Percentiles rank a stretch among this genome's conserved stretches.
These are phyloP conservation scores for Patellifolia procumbens DNA, from an alignment of 179 eudicot genomes.

Conservation along the genomic window DNA sequence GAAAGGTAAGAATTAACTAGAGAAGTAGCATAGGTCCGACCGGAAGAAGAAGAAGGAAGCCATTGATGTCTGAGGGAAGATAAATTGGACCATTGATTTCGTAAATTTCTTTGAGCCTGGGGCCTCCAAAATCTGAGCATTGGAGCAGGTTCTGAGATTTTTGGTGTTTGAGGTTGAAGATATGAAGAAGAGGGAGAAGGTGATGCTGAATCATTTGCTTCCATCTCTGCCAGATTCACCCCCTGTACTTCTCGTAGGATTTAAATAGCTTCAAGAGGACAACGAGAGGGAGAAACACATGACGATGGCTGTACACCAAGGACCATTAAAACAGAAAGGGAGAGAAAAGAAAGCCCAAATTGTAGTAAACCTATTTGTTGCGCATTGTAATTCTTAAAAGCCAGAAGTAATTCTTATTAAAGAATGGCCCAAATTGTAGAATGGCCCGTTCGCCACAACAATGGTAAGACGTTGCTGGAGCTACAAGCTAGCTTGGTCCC, in stretches of 20 bases:
- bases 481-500: too few species aligned
- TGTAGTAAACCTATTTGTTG: too few species aligned
- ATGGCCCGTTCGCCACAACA: too few species aligned
- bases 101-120: slow-evolving; percentile 75
- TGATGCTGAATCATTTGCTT: background rate
- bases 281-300: too few species aligned
- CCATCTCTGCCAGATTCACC: background rate
- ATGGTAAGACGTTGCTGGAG: too few species aligned
- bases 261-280: background rate
- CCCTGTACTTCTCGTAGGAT: background rate
- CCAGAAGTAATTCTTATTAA: too few species aligned
- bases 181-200: slow-evolving; percentile 4
- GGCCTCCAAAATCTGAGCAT: slow-evolving; percentile 68
- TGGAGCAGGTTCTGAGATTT: slow-evolving; percentile 26
- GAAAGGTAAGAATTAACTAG: slow-evolving; percentile 74
- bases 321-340: too few species aligned
- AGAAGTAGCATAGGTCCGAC: slow-evolving; percentile 63
- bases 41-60: slow-evolving; percentile 52
- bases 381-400: too few species aligned
- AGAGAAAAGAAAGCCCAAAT: too few species aligned
- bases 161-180: slow-evolving; percentile 11
- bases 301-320: too few species aligned
- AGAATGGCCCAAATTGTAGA: too few species aligned
- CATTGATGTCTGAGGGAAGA: slow-evolving; percentile 51
- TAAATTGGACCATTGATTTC: slow-evolving; percentile 89